Conservation (phyloP, 208 protist species). For the Wallacemonas collosoma region DNA sequence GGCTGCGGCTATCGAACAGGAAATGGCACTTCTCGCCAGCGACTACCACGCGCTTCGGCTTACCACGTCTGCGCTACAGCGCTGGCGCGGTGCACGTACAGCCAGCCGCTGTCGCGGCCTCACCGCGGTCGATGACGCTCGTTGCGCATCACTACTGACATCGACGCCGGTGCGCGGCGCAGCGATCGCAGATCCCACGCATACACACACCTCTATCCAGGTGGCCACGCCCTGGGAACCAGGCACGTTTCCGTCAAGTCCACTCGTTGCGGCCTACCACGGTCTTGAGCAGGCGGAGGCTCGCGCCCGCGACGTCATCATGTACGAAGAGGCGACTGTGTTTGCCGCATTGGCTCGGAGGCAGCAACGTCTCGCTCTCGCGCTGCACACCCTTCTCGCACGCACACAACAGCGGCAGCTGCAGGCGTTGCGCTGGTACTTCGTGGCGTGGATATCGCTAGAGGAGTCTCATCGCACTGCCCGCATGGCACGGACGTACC, state of each 20-base stretch:
- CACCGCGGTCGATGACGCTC: no score
- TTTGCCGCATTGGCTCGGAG: neutral
- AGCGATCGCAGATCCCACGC: no score
- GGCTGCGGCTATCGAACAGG: neutral
- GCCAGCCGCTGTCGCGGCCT: no score
- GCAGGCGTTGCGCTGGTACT: slow-evolving; percentile 42
- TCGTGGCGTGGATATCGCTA: slow-evolving; percentile 39
- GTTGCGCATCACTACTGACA: no score
- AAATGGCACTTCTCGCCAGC: slow-evolving; percentile 7
- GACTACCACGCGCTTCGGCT: slow-evolving; percentile 11
- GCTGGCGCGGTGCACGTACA: neutral
- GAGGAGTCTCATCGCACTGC: slow-evolving; percentile 14
- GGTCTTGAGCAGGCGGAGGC: neutral
- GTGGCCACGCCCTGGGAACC: neutral
- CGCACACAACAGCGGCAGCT: slow-evolving; percentile 7
- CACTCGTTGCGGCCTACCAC: neutral
- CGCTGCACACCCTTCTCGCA: slow-evolving; percentile 5
- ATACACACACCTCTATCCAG: no score
- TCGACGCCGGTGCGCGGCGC: no score
- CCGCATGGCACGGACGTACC: slow-evolving; percentile 6
- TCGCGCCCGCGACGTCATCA: neutral
- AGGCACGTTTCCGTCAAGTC: neutral
- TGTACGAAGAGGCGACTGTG: neutral
- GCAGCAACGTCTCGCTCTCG: neutral
- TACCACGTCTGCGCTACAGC: neutral